phyloP scores from a whole-genome alignment of 2,329 filamentous ascomycete genomes.

The Tolypocladium nubicola region DNA sequence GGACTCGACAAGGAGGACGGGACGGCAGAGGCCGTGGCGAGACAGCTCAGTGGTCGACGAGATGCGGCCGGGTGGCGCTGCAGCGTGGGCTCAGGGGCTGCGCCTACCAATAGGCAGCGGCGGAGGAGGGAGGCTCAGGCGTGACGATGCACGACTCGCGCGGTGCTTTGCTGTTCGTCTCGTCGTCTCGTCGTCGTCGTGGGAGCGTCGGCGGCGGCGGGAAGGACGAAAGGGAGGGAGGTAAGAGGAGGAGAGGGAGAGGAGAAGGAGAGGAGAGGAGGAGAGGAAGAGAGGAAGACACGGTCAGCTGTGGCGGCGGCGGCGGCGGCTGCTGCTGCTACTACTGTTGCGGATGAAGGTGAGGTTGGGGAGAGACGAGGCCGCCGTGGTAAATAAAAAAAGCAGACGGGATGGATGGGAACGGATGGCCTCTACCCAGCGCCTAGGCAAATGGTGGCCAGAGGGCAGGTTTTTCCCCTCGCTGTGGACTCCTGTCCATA shows the following conservation, averaged over 20 bases:
- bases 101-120: constrained; percentile 7
- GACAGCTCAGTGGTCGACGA: not conserved
- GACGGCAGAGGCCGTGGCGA: not conserved
- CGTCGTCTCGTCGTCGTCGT: not conserved
- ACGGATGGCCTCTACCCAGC: not conserved
- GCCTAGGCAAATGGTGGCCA: not conserved
- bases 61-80: constrained; percentile 5
- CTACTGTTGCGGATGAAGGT: constrained; percentile 1
- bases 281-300: constrained; percentile 6
- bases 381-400: constrained; percentile 1
- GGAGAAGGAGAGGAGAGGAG: constrained; percentile 7
- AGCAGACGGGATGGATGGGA: constrained; percentile 1
- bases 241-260: constrained; percentile 5
- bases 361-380: constrained; percentile 3
- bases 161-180: not conserved
- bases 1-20: not conserved
- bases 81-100: constrained; percentile 5
- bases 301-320: not conserved
- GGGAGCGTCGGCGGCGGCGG: not conserved
- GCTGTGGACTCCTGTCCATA: not conserved
- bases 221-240: constrained; percentile 5
- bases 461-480: constrained; percentile 1
- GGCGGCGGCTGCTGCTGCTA: not conserved
- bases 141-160: constrained; percentile 6
- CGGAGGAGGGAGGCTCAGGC: constrained; percentile 2